Evolutionary conservation across 1,284 basidiomycete species (phyloP), one percentile per base, ranked within the genome.

Genomic region (Cystobasidium slooffiae): DNA sequence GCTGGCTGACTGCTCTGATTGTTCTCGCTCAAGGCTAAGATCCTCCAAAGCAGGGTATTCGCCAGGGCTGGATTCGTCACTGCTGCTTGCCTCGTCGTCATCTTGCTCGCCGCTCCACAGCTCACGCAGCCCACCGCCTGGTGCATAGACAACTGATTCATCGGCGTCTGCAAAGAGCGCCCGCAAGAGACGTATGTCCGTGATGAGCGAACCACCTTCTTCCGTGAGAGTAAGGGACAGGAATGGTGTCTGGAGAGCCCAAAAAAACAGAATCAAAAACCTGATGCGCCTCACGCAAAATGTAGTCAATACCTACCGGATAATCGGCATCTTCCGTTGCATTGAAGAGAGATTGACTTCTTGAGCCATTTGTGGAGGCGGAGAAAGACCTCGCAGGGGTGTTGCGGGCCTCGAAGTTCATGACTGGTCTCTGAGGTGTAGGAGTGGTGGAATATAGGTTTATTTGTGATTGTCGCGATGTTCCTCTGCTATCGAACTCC

Each of bases 101-200:
- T 55, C 75, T 9, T 20, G 68, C 59, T 78, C 78, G 0, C 78
- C 78, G 14, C 52, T 59, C 78, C 78, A 79, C 10, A 51, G 2
- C 1, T 72, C 77, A 1, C 49, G 14, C n/a, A 79, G 53, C 1
- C 78, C 78, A 1, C 78, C 78, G 9, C 79, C 78, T 3, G 72
- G 56, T 2, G 73, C 69, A 59, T 69, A 78, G 6, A 77, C 69
- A 39, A 75, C 56, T 9, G 63, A 58, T n/a, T 76, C 76, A 16
- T 75, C 76, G 12, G 59, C 74, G 3, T 52, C 68, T 1, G 39
- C 49, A 46, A 79, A 78, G 7, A 76, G 44, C 16, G 68, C 72
- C 0, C 78, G 55, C 10, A 79, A 64, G 0, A 79, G 65, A 9
- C 78, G 58, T 12, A 79, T 67, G 47, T 79, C 79, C 6, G 77